These are phyloP conservation scores for Crithidia bombi DNA, from an alignment of 208 protist genomes.

Conservation along the genomic window DNA sequence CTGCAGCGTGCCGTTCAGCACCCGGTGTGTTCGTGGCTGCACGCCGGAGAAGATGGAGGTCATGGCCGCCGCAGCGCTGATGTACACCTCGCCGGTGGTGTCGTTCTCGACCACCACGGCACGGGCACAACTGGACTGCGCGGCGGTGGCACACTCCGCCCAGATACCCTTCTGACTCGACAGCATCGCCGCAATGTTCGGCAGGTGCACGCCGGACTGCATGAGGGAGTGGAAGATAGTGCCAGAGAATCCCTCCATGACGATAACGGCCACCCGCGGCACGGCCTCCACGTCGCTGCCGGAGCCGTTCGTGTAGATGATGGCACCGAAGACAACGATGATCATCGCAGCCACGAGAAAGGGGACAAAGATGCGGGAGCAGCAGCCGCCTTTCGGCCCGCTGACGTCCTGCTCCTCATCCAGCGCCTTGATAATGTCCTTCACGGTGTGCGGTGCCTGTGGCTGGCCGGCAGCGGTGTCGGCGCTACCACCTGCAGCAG, in stretches of 20 bases:
- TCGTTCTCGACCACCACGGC: slow-evolving; percentile 55
- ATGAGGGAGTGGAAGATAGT: slow-evolving; percentile 58
- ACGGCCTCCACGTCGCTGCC: slow-evolving; percentile 33
- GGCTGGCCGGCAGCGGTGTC: slow-evolving; percentile 12
- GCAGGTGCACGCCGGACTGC: slow-evolving; percentile 47
- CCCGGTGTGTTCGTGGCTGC: slow-evolving; percentile 41
- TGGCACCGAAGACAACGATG: slow-evolving; percentile 36
- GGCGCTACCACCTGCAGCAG: slow-evolving; percentile 1
- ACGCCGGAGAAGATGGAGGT: slow-evolving; percentile 73
- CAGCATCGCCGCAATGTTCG: slow-evolving; percentile 63
- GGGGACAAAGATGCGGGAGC: slow-evolving; percentile 68
- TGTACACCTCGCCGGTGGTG: slow-evolving; percentile 31
- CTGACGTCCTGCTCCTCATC: slow-evolving; percentile 59
- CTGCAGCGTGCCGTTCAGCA: slow-evolving; percentile 48
- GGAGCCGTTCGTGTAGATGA: slow-evolving; percentile 51
- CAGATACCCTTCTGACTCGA: slow-evolving; percentile 36
- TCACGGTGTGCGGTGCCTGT: slow-evolving; percentile 50
- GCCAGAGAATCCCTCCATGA: slow-evolving; percentile 75
- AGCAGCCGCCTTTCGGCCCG: slow-evolving; percentile 64
- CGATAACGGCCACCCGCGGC: slow-evolving; percentile 65
- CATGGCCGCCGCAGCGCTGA: slow-evolving; percentile 53
- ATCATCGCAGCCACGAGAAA: slow-evolving; percentile 45
- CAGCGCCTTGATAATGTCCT: slow-evolving; percentile 56
- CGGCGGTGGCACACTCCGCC: slow-evolving; percentile 43
- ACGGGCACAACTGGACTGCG: slow-evolving; percentile 58